A percentile compares a stretch with the other conserved stretches of the same genome.
Evolutionary conservation across 225 moss, liverwort and hornwort genomes (phyloP).

Genomic region (Polytrichum commune): DNA sequence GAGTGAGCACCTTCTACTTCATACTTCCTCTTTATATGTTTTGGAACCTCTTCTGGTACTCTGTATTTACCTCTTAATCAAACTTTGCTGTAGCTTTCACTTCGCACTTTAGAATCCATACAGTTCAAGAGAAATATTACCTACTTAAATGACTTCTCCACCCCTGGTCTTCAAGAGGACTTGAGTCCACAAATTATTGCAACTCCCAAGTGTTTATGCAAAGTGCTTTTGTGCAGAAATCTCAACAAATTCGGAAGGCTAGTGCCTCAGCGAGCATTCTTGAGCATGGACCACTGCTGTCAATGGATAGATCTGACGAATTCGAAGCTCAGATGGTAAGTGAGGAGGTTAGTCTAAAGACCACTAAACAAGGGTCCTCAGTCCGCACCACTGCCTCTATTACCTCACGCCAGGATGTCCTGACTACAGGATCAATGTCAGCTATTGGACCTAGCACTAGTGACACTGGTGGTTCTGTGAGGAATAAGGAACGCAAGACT

Average conservation of each 20-base stretch:
- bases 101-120: no score
- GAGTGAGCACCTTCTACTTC: no score
- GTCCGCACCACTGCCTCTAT: conserved; percentile 47
- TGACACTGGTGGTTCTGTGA: conserved; percentile 58
- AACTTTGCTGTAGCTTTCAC: no score
- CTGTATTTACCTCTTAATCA: no score
- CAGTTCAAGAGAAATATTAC: no score
- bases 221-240: conserved; percentile 29
- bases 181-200: no score
- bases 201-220: neutral
- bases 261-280: conserved; percentile 23
- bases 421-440: conserved; percentile 41
- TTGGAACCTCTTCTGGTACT: no score
- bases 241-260: conserved; percentile 30
- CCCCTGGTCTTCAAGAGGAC: no score
- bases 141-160: no score
- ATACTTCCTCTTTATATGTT: no score
- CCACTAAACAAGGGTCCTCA: conserved; percentile 51
- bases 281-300: conserved; percentile 42
- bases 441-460: conserved; percentile 33
- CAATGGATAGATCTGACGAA: conserved; percentile 52
- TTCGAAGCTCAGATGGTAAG: conserved; percentile 52
- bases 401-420: conserved; percentile 61
- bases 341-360: conserved; percentile 46
- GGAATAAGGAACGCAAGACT: conserved; percentile 64